These are phyloP conservation scores for Colletotrichum euphorbiae DNA, from an alignment of 2,329 filamentous ascomycete genomes.

Conservation along the genomic window DNA sequence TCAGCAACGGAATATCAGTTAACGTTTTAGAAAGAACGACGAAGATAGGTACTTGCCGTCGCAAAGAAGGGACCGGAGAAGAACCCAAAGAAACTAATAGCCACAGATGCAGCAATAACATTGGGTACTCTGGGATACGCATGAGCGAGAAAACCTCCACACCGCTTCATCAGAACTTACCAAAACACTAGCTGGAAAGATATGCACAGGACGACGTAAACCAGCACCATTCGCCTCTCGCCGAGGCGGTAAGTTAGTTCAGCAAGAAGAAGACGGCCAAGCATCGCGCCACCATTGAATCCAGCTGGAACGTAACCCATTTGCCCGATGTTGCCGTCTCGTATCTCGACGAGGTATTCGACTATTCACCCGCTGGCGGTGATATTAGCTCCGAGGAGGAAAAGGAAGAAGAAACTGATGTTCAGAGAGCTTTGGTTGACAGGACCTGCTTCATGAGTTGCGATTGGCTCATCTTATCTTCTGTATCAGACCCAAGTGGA, in stretches of 20 bases:
- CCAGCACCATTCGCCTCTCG: constrained; percentile 66
- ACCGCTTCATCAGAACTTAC: constrained; percentile 48
- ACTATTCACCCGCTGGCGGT: constrained; percentile 73
- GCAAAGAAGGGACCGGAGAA: constrained; percentile 70
- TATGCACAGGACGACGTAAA: constrained; percentile 64
- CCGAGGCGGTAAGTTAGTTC: constrained; percentile 71
- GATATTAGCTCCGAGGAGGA: constrained; percentile 66
- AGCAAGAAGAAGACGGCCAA: constrained; percentile 67
- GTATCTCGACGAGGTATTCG: constrained; percentile 71
- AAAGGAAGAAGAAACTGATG: constrained; percentile 74
- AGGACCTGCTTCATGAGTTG: constrained; percentile 59
- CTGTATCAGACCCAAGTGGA: not conserved
- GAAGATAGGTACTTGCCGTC: constrained; percentile 52
- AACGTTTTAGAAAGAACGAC: too few species aligned
- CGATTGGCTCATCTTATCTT: constrained; percentile 48
- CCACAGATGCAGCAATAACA: constrained; percentile 63
- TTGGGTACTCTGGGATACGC: constrained; percentile 51
- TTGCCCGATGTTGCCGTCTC: constrained; percentile 64
- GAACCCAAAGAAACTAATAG: constrained; percentile 66
- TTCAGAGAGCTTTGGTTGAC: constrained; percentile 62
- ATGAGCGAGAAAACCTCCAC: not conserved
- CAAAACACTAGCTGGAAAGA: constrained; percentile 70
- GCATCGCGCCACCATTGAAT: constrained; percentile 67
- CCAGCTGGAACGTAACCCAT: constrained; percentile 73
- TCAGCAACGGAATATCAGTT: constrained; percentile 40